phyloP scores from a whole-genome alignment of 768 basidiomycete species.

The Tricholoma saponaceum region DNA sequence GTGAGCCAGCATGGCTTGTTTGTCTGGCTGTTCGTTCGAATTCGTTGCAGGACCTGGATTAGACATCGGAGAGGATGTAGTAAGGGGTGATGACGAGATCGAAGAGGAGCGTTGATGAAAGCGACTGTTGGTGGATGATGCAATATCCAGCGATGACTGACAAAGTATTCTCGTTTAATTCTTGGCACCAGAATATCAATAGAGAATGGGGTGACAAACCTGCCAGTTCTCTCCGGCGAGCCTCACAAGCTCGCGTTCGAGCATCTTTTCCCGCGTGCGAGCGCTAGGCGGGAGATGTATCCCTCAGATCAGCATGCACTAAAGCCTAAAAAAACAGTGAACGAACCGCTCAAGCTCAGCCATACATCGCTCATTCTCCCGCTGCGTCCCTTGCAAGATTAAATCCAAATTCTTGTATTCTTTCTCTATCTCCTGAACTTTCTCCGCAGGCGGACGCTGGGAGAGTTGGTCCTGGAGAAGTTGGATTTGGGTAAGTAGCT shows the following conservation, averaged over 20 bases:
- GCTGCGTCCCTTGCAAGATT: slow-evolving; percentile 72
- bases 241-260: slow-evolving; percentile 68
- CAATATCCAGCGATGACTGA: slow-evolving; percentile 31
- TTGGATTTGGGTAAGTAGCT: slow-evolving; percentile 65
- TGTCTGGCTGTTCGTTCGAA: slow-evolving; percentile 3
- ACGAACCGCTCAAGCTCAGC: slow-evolving; percentile 68
- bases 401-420: slow-evolving; percentile 76
- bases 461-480: slow-evolving; percentile 62
- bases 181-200: slow-evolving; percentile 10
- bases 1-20: slow-evolving; percentile 6
- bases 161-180: not conserved
- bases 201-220: slow-evolving; percentile 34
- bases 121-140: slow-evolving; percentile 22
- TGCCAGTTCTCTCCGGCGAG: slow-evolving; percentile 83
- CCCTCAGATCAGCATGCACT: not conserved
- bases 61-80: slow-evolving; percentile 15
- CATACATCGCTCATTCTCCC: slow-evolving; percentile 87
- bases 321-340: not conserved
- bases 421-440: slow-evolving; percentile 60
- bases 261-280: slow-evolving; percentile 68
- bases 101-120: slow-evolving; percentile 33
- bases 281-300: slow-evolving; percentile 35
- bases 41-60: slow-evolving; percentile 7
- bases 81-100: slow-evolving; percentile 18
- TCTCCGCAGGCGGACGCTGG: slow-evolving; percentile 64